These are phyloP conservation scores for Candida michaelii DNA, from an alignment of 805 yeast genomes.

Conservation along the genomic window DNA sequence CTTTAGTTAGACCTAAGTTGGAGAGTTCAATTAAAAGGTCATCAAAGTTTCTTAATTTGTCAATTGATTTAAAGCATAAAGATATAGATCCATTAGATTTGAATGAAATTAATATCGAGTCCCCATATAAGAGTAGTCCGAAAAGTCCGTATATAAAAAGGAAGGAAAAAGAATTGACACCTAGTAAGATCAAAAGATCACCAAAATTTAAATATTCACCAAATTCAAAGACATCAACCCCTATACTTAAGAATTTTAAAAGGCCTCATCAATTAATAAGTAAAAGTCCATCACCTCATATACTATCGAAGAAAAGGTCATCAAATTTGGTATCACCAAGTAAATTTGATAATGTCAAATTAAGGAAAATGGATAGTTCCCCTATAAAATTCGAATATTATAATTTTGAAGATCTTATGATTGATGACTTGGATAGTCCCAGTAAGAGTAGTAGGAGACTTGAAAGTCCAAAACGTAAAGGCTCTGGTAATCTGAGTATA, in stretches of 20 bases:
- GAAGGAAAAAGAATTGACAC: slow-evolving; percentile 1
- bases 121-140: slow-evolving; percentile 15
- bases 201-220: slow-evolving; percentile 4
- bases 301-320: slow-evolving; percentile 10
- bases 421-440: slow-evolving; percentile 30
- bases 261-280: slow-evolving; percentile 45
- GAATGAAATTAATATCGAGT: slow-evolving; percentile 23
- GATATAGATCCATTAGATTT: slow-evolving; percentile 17
- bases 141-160: not conserved
- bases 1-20: not conserved
- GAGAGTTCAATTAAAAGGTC: slow-evolving; percentile 36
- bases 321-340: slow-evolving; percentile 3
- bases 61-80: slow-evolving; percentile 26
- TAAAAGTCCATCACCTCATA: slow-evolving; percentile 42
- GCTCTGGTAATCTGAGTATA: slow-evolving; percentile 23
- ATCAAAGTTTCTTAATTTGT: slow-evolving; percentile 40
- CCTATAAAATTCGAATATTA: slow-evolving; percentile 25
- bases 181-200: slow-evolving; percentile 15
- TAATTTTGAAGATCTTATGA: slow-evolving; percentile 27
- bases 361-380: slow-evolving; percentile 32
- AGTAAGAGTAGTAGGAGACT: slow-evolving; percentile 27
- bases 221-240: slow-evolving; percentile 12
- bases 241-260: slow-evolving; percentile 34
- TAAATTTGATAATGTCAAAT: slow-evolving; percentile 20
- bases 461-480: slow-evolving; percentile 31